A percentile compares a stretch with the other conserved stretches of the same genome.
Conservation (phyloP, 768 basidiomycete species). For the Neoboletus magnificus region DNA sequence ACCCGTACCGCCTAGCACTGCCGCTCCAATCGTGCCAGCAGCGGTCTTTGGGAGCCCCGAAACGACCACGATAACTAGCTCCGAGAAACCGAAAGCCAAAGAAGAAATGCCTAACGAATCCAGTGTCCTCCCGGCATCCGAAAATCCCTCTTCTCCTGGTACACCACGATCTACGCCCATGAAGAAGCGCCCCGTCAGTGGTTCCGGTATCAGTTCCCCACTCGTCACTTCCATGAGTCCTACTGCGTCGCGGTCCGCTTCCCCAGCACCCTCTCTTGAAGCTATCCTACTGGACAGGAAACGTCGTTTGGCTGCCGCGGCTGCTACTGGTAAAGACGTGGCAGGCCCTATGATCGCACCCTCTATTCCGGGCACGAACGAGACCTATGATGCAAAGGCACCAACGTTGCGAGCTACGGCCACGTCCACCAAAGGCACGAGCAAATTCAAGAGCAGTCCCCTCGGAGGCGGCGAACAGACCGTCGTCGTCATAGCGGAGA, state of each 20-base stretch:
- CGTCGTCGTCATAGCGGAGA: constrained; percentile 49
- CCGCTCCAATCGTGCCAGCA: neutral
- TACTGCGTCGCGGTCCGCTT: constrained; percentile 34
- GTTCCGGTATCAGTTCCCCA: constrained; percentile 9
- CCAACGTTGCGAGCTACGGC: constrained; percentile 11
- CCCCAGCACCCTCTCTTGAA: constrained; percentile 60
- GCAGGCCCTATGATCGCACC: constrained; percentile 1
- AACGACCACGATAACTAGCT: neutral
- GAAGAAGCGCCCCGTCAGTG: constrained; percentile 19
- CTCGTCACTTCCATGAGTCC: constrained; percentile 13
- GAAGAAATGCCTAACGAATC: neutral
- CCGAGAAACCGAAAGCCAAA: constrained; percentile 3
- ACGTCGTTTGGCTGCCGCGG: constrained; percentile 42
- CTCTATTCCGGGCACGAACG: constrained; percentile 4
- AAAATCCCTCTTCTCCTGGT: neutral
- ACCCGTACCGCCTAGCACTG: neutral
- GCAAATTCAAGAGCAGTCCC: constrained; percentile 74
- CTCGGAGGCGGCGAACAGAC: constrained; percentile 44
- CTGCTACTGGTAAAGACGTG: constrained; percentile 16
- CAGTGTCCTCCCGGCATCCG: neutral
- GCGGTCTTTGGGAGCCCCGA: neutral
- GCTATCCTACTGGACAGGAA: constrained; percentile 66
- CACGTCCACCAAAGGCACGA: constrained; percentile 41
- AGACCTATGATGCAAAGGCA: constrained; percentile 16
- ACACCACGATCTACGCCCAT: neutral